A percentile compares a stretch with the other conserved stretches of the same genome.
phyloP scores from a whole-genome alignment of 2,329 filamentous ascomycete genomes.

The Colletotrichum liaoningense region DNA sequence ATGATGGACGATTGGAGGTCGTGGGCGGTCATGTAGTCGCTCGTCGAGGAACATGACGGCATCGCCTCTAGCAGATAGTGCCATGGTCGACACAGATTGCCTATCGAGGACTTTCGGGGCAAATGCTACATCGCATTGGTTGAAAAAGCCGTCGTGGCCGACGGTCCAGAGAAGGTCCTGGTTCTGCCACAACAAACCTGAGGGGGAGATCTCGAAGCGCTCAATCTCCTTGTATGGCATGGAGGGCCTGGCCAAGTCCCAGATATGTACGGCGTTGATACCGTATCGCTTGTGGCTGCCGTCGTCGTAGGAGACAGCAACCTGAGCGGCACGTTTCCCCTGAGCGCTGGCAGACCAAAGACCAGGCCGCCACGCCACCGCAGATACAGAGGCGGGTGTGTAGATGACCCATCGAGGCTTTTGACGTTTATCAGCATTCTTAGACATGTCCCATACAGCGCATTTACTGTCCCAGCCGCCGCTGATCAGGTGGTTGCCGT shows the following conservation, averaged over 20 bases:
- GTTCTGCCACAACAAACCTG: slow-evolving; percentile 71
- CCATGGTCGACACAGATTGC: slow-evolving; percentile 69
- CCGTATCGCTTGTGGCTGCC: slow-evolving; percentile 64
- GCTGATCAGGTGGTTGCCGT: slow-evolving; percentile 74
- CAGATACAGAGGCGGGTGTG: slow-evolving; percentile 69
- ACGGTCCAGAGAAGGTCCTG: slow-evolving; percentile 75
- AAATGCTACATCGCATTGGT: slow-evolving; percentile 74
- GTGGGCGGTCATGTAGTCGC: slow-evolving; percentile 58
- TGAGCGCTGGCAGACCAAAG: slow-evolving; percentile 74
- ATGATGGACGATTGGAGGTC: slow-evolving; percentile 51
- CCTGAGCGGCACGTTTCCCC: slow-evolving; percentile 69
- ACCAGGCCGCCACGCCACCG: slow-evolving; percentile 72
- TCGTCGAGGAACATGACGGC: slow-evolving; percentile 73
- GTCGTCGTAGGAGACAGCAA: slow-evolving; percentile 72
- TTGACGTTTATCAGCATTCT: slow-evolving; percentile 70
- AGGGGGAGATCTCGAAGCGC: slow-evolving; percentile 68
- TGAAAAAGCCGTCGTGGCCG: slow-evolving; percentile 70
- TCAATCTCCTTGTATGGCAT: slow-evolving; percentile 76
- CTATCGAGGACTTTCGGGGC: slow-evolving; percentile 73
- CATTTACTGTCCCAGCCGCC: slow-evolving; percentile 71
- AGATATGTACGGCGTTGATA: slow-evolving; percentile 71
- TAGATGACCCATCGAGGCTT: slow-evolving; percentile 72
- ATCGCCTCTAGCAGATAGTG: slow-evolving; percentile 70
- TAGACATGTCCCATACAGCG: slow-evolving; percentile 74
- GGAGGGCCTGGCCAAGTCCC: slow-evolving; percentile 75